Base-by-base conservation (phyloP, 495 filamentous ascomycete species). In the Parachaetomium inaequale region DNA sequence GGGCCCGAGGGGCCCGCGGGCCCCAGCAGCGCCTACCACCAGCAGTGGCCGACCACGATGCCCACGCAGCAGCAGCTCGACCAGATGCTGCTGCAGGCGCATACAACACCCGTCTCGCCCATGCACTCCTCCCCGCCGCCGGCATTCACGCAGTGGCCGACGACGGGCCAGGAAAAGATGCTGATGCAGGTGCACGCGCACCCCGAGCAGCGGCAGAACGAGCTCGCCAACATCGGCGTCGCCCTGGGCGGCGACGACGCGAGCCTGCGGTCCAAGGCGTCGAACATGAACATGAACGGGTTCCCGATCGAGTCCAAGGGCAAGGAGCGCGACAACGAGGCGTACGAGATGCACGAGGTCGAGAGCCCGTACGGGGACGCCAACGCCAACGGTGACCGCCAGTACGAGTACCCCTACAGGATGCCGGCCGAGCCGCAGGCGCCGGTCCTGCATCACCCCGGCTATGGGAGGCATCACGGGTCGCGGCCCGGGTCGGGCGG, bases 1-100 rank as follows among this genome's bases (percentile, higher is more conserved):
- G 66, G 78, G 55, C 79, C 79, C 34, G 68, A 79, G 31, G 76
- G 60, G 1, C 63, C 66, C n/a, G n/a, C n/a, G 34, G 64, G 66
- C 15, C 64, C 65, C 63, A 64, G 46, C 42, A 31, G 29, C 34
- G 29, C 49, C 15, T n/a, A n/a, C n/a, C 73, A 68, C 73, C 67
- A 17, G 15, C 52, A 26, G 34, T 74, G 72, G 70, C 70, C 70
- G 15, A 56, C 64, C 8, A n/a, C 63, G 7, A 31, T 53, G 12
- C 63, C 64, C 7, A 45, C 54, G 15, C 64, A 66, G 14, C 64
- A 71, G 21, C 66, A 63, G 28, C 61, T 72, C 19, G 62, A 67
- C 29, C 65, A 71, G 25, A 38, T 68, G 34, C 55, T 68, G 34
- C 55, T 67, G 10, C 61, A 67, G 21, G 49, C 38, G 8, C 63